These are phyloP conservation scores for Lizonia empirigonia DNA, from an alignment of 2,329 filamentous ascomycete species.

Conservation along the genomic window DNA sequence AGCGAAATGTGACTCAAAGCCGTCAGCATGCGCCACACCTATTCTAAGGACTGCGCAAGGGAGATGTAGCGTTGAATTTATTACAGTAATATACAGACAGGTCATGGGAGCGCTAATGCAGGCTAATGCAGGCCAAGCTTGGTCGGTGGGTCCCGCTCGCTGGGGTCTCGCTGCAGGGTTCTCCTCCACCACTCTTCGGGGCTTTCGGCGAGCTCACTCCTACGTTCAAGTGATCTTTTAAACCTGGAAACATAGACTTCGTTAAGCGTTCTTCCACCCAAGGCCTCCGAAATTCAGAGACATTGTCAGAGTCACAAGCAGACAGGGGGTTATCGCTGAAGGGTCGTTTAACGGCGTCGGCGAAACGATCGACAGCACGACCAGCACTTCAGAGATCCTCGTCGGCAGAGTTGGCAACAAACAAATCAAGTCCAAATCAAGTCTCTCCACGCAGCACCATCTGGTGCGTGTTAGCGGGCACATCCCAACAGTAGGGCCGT, in stretches of 20 bases:
- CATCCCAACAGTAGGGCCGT: too few relatives aligned
- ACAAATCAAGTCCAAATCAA: too few relatives aligned
- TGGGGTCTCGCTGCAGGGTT: not conserved
- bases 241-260: not conserved
- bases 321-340: conserved; percentile 12
- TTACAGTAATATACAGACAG: too few relatives aligned
- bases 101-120: not conserved
- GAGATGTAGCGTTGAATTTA: too few relatives aligned
- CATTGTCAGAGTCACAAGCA: not conserved
- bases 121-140: not conserved
- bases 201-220: not conserved
- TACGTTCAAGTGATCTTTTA: not conserved
- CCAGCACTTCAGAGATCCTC: conserved; percentile 10
- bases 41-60: too few relatives aligned
- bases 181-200: not conserved
- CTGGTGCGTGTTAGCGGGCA: too few relatives aligned
- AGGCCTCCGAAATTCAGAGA: not conserved
- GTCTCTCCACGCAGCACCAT: too few relatives aligned
- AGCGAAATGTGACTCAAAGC: too few relatives aligned
- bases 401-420: too few relatives aligned
- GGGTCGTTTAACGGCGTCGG: conserved; percentile 13
- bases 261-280: not conserved
- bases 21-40: too few relatives aligned
- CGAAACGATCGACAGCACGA: conserved; percentile 17
- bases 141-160: too few relatives aligned